Conservation (phyloP, 805 yeast genomes). For the Ascoidea asiatica region DNA sequence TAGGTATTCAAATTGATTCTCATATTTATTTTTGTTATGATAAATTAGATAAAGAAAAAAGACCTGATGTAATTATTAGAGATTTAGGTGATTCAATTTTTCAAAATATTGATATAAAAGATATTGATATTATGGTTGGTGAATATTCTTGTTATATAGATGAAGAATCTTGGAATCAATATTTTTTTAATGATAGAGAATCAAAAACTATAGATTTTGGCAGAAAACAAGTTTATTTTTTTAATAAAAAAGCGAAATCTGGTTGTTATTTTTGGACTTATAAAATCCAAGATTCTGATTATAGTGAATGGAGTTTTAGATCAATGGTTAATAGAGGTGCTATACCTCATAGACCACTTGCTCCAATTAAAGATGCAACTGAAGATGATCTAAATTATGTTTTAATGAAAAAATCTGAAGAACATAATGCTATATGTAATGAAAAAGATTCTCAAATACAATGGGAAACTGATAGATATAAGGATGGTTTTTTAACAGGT, state of each 20-base stretch:
- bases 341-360: slow-evolving; percentile 22
- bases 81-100: slow-evolving; percentile 39
- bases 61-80: slow-evolving; percentile 47
- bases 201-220: slow-evolving; percentile 53
- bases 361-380: slow-evolving; percentile 23
- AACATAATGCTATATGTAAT: slow-evolving; percentile 62
- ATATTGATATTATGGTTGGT: slow-evolving; percentile 68
- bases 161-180: slow-evolving; percentile 55
- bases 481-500: slow-evolving; percentile 65
- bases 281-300: slow-evolving; percentile 77
- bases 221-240: slow-evolving; percentile 30
- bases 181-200: slow-evolving; percentile 31
- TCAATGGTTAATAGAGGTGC: slow-evolving; percentile 61
- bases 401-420: slow-evolving; percentile 21
- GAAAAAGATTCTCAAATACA: slow-evolving; percentile 37
- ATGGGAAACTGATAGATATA: slow-evolving; percentile 71
- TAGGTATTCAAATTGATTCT: slow-evolving; percentile 67
- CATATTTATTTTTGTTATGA: slow-evolving; percentile 83
- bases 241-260: slow-evolving; percentile 39
- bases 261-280: slow-evolving; percentile 89
- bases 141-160: slow-evolving; percentile 86
- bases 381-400: slow-evolving; percentile 26
- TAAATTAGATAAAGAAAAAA: slow-evolving; percentile 52
- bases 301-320: slow-evolving; percentile 93
- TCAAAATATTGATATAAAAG: slow-evolving; percentile 30